These are phyloP conservation scores for Phytophthora megakarya DNA, from an alignment of 352 stramenopile species.

Conservation along the genomic window DNA sequence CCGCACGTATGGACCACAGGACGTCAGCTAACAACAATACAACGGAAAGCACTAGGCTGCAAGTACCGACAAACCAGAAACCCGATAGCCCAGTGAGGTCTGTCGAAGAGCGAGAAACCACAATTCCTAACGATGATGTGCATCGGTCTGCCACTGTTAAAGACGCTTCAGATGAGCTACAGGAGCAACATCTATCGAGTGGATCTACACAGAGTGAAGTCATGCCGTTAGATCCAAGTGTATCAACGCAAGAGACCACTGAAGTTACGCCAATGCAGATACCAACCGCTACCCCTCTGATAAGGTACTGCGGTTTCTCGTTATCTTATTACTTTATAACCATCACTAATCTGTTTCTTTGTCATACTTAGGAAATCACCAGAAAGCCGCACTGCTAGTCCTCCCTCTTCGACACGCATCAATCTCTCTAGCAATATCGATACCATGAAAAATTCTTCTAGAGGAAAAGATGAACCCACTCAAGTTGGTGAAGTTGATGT, in stretches of 20 bases:
- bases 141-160: background rate
- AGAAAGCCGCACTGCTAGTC: slow-evolving; percentile 20
- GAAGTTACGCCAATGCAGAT: background rate
- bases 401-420: background rate
- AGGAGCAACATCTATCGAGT: background rate
- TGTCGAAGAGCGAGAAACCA: slow-evolving; percentile 1
- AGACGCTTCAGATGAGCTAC: background rate
- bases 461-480: background rate
- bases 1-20: background rate
- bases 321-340: background rate
- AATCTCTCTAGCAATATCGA: background rate
- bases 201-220: slow-evolving; percentile 16
- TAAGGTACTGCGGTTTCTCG: slow-evolving; percentile 26
- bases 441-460: background rate
- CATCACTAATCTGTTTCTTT: slow-evolving; percentile 1
- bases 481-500: background rate
- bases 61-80: background rate
- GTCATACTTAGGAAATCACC: slow-evolving; percentile 14
- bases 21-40: slow-evolving; percentile 1
- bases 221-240: slow-evolving; percentile 3
- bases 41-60: background rate
- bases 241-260: background rate
- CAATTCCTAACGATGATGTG: background rate
- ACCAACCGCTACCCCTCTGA: background rate
- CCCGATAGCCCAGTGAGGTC: background rate